A percentile compares a stretch with the other conserved stretches of the same genome.
phyloP scores from a whole-genome alignment of 2,329 filamentous ascomycete species.

The Colletotrichum melonis region DNA sequence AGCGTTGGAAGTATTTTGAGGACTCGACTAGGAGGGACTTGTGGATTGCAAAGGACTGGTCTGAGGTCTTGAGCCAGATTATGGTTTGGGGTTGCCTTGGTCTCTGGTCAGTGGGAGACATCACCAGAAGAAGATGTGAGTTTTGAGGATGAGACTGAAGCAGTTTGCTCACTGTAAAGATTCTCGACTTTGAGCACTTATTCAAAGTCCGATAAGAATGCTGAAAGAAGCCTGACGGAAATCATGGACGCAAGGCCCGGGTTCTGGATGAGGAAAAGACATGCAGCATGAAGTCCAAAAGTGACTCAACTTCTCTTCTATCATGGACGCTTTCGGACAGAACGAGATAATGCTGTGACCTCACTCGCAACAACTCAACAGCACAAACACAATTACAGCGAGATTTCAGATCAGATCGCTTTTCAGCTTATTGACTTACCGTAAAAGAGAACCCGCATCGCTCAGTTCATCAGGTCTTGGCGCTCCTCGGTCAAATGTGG shows the following conservation, averaged over 20 bases:
- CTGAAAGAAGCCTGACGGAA: background rate
- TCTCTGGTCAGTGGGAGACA: background rate
- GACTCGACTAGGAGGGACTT: constrained; percentile 30
- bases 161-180: background rate
- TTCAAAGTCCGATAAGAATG: background rate
- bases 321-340: background rate
- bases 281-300: background rate
- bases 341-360: background rate
- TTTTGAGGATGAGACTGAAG: background rate
- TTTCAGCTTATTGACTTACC: background rate
- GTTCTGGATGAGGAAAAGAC: background rate
- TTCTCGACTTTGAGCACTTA: background rate
- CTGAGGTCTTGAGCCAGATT: constrained; percentile 26
- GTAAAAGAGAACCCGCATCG: constrained; percentile 11
- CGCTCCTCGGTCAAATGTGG: constrained; percentile 15
- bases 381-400: background rate
- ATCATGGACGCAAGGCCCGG: too few relatives aligned
- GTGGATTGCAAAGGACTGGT: constrained; percentile 29
- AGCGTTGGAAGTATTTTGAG: constrained; percentile 33
- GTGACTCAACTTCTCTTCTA: background rate
- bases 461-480: constrained; percentile 19
- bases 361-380: background rate
- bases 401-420: background rate
- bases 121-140: background rate
- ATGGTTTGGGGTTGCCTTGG: constrained; percentile 31